These are phyloP conservation scores for Simplicillium aogashimaense DNA, from an alignment of 2,329 filamentous ascomycete species.

Conservation along the genomic window DNA sequence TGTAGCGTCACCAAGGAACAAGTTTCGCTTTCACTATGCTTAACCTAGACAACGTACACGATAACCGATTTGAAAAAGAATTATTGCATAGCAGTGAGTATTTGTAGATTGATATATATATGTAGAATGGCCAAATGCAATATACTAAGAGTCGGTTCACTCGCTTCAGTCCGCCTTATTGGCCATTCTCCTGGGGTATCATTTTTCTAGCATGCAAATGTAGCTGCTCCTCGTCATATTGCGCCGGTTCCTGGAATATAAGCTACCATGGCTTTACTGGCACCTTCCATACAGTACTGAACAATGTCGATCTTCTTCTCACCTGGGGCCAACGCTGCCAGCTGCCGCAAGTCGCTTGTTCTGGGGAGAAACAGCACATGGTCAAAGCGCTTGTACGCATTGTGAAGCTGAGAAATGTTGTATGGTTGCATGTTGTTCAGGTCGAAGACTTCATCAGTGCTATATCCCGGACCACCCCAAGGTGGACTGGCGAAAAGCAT, in stretches of 20 bases:
- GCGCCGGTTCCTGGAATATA: constrained; percentile 36
- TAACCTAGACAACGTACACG: too few relatives aligned
- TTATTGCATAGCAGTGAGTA: too few relatives aligned
- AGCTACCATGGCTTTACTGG: constrained; percentile 72
- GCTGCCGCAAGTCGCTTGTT: constrained; percentile 71
- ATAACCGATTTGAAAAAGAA: too few relatives aligned
- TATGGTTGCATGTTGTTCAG: constrained; percentile 85
- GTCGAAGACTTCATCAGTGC: constrained; percentile 63
- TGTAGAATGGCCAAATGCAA: too few relatives aligned
- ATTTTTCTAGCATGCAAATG: too few relatives aligned
- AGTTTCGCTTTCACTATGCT: too few relatives aligned
- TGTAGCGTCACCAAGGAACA: too few relatives aligned
- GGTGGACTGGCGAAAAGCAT: constrained; percentile 49
- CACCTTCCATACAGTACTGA: constrained; percentile 86
- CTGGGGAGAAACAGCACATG: constrained; percentile 76
- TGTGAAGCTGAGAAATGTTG: constrained; percentile 51
- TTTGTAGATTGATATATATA: too few relatives aligned
- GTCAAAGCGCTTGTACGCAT: constrained; percentile 48
- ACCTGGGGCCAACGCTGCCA: constrained; percentile 47
- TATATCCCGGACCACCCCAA: constrained; percentile 50
- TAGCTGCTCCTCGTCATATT: not conserved
- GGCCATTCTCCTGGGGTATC: too few relatives aligned
- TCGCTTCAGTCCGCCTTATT: too few relatives aligned
- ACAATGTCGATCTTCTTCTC: constrained; percentile 58
- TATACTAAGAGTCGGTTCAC: too few relatives aligned